These are phyloP conservation scores for Botrytis elliptica DNA, from an alignment of 2,329 filamentous ascomycete species.

Conservation along the genomic window DNA sequence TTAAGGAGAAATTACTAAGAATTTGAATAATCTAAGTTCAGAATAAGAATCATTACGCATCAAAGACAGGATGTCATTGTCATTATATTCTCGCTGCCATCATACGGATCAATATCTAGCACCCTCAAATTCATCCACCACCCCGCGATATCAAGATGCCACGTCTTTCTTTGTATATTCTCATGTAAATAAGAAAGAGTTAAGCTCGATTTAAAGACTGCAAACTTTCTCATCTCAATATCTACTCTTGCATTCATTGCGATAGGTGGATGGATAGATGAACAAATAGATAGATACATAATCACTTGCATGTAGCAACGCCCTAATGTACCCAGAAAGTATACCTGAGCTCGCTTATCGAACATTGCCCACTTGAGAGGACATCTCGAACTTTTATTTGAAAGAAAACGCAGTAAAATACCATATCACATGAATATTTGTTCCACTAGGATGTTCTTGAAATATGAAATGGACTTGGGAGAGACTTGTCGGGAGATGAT, in stretches of 20 bases:
- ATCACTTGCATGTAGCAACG: background rate
- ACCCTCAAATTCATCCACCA: background rate
- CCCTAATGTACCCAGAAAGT: background rate
- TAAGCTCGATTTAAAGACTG: background rate
- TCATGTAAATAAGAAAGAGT: background rate
- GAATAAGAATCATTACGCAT: no score
- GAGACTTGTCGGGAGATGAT: background rate
- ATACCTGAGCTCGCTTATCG: background rate
- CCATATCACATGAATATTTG: background rate
- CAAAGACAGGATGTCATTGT: no score
- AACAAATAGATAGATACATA: background rate
- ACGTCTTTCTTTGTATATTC: background rate
- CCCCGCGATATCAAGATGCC: background rate
- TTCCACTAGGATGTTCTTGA: background rate
- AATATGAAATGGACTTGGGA: background rate
- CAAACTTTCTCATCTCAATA: background rate
- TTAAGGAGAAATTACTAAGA: background rate
- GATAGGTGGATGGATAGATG: background rate
- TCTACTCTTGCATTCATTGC: background rate
- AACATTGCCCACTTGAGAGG: no score
- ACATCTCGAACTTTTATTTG: no score
- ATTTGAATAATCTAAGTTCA: accelerated
- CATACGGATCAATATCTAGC: background rate
- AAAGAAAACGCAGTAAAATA: background rate
- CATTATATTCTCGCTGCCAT: background rate